These are phyloP conservation scores for Kodamaea restingae DNA, from an alignment of 805 yeast genomes.

Conservation along the genomic window DNA sequence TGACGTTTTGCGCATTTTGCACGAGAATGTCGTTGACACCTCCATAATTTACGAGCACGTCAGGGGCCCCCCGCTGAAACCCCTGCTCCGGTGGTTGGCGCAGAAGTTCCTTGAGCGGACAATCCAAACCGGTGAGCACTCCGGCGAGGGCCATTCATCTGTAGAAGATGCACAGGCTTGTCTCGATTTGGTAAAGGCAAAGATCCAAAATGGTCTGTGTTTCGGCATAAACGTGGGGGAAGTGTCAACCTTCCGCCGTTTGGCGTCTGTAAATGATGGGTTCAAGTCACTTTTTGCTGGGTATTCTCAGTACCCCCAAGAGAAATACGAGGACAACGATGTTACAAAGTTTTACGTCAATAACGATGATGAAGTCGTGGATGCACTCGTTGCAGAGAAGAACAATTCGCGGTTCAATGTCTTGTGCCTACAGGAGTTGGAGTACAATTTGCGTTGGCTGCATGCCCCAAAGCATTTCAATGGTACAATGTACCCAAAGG, in stretches of 20 bases:
- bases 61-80: slow-evolving; percentile 79
- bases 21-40: slow-evolving; percentile 77
- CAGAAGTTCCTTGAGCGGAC: slow-evolving; percentile 46
- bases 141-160: slow-evolving; percentile 72
- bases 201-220: slow-evolving; percentile 59
- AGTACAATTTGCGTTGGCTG: slow-evolving; percentile 34
- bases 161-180: slow-evolving; percentile 82
- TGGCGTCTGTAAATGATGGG: slow-evolving; percentile 9
- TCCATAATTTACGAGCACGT: slow-evolving; percentile 71
- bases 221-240: slow-evolving; percentile 49
- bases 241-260: slow-evolving; percentile 15
- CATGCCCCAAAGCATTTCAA: slow-evolving; percentile 18
- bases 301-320: slow-evolving; percentile 20
- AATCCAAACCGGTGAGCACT: slow-evolving; percentile 61
- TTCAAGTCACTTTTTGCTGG: slow-evolving; percentile 20
- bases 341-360: slow-evolving; percentile 38
- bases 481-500: slow-evolving; percentile 14
- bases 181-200: slow-evolving; percentile 67
- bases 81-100: slow-evolving; percentile 72
- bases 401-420: slow-evolving; percentile 45
- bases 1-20: slow-evolving; percentile 63
- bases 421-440: slow-evolving; percentile 57
- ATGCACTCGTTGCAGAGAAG: slow-evolving; percentile 33
- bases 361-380: slow-evolving; percentile 59
- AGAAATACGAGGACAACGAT: slow-evolving; percentile 14